Base-by-base conservation (phyloP, 331 rosid genomes). In the Malus hybrid region DNA sequence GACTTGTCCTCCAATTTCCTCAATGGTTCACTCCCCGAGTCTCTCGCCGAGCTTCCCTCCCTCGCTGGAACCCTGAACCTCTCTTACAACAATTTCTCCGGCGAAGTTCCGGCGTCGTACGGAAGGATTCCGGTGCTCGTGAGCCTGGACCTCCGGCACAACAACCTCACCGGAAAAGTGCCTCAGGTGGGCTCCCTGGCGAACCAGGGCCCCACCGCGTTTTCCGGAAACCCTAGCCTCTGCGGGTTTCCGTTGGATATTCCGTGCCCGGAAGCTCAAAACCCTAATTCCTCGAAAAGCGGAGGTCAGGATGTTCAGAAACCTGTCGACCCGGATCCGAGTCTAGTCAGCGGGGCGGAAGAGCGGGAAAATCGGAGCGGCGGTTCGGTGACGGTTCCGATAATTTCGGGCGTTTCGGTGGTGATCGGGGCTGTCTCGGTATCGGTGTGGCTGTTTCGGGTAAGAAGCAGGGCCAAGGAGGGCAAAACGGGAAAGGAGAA, bases 141-240 rank as follows among this genome's bases (percentile, higher is more conserved):
- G 7, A 92, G 91, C 76, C 80, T 92, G 61, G 97, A 92, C 77
- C 89, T 92, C 73, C 88, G 77, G 50, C 74, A 79, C 68, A 92
- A 92, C 76, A 90, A 90, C 15, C 97, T 92, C 85, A 86, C 92
- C 46, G 97, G 97, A 0, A 83, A 88, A 65, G 85, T 90, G 42
- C 97, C 97, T 42, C 96, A 86, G 77, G 87, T 87, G 30, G 96
- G 96, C 15, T 84, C 96, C 15, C 61, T 90, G 13, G 72, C 87
- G 24, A 88, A 92, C 83, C 97, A 92, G 72, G 97, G 97, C 0
- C 97, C 97, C 2, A 92, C 97, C 4, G 92, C 97, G 2, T 92
- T 92, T 79, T 66, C 91, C 11, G 93, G 86, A 1, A 92, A 92
- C 78, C 93, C 96, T 6, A 83, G 89, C 7, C 92, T 92, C 18